A percentile compares a stretch with the other conserved stretches of the same genome.
Conservation (phyloP, 2,329 filamentous ascomycete genomes). For the Aspergillus spinulosporus region DNA sequence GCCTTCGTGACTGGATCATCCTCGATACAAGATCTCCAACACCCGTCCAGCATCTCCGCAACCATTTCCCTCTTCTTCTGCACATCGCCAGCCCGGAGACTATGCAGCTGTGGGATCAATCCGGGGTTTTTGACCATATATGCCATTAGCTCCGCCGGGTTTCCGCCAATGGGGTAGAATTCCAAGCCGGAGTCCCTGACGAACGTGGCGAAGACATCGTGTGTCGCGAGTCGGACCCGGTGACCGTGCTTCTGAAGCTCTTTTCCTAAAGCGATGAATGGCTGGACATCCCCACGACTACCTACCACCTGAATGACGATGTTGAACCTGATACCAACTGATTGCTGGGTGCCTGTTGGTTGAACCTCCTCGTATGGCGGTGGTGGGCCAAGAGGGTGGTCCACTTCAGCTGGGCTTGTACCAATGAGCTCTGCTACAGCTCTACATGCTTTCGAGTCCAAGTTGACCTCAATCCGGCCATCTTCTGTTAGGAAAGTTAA, state of each 20-base stretch:
- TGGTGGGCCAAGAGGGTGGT: not conserved
- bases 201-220: constrained; percentile 56
- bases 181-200: constrained; percentile 56
- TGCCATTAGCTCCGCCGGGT: constrained; percentile 55
- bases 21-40: constrained; percentile 43
- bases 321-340: constrained; percentile 41
- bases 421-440: constrained; percentile 7
- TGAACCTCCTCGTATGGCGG: constrained; percentile 2
- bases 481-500: not conserved
- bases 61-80: constrained; percentile 36
- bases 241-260: constrained; percentile 54
- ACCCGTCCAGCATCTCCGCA: constrained; percentile 41
- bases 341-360: not conserved
- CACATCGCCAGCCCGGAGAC: constrained; percentile 38
- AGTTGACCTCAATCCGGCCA: constrained; percentile 7
- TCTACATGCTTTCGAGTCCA: constrained; percentile 7
- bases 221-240: constrained; percentile 59
- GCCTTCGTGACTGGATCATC: constrained; percentile 30
- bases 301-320: constrained; percentile 59
- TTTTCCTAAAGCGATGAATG: constrained; percentile 59
- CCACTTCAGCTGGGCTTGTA: not conserved
- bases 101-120: constrained; percentile 41
- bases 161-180: constrained; percentile 60
- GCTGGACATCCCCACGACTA: constrained; percentile 60
- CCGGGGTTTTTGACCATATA: constrained; percentile 54